Evolutionary conservation across 345 rosid species (phyloP).

Genomic region (Erucastrum elatum): DNA sequence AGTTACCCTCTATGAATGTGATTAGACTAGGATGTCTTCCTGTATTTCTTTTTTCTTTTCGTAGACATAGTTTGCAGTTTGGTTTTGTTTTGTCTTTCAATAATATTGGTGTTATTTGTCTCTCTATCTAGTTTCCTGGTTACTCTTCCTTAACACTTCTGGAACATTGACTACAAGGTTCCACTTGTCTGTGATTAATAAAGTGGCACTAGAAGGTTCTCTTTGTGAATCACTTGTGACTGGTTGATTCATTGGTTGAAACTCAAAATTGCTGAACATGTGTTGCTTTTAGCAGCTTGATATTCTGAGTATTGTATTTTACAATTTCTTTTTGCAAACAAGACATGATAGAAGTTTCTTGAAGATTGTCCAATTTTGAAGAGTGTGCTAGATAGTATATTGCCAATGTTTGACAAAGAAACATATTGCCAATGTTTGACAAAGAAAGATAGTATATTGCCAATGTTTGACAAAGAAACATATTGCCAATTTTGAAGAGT

Average conservation of each 20-base stretch:
- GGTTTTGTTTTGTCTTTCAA: conserved; percentile 34
- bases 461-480: conserved; percentile 3
- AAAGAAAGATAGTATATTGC: not conserved
- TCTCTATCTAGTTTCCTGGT: conserved; percentile 10
- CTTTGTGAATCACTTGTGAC: not conserved
- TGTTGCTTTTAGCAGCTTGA: conserved; percentile 6
- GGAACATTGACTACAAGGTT: not conserved
- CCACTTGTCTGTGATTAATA: conserved; percentile 8
- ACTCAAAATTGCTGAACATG: conserved; percentile 18
- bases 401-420: conserved; percentile 1
- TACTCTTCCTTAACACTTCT: not conserved
- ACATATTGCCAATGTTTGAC: no score
- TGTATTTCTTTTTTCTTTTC: conserved; percentile 41
- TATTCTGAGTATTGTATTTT: not conserved
- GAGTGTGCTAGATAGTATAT: not conserved
- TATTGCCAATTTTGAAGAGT: no score
- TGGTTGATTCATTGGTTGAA: conserved; percentile 21
- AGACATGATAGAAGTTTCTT: conserved; percentile 15
- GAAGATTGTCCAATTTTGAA: not conserved
- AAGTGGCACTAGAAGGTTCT: conserved; percentile 17
- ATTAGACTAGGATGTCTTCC: conserved; percentile 45
- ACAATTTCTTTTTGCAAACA: not conserved
- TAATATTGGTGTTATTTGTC: conserved; percentile 27
- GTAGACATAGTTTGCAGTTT: conserved; percentile 39
- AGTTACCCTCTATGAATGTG: conserved; percentile 47